phyloP scores from a whole-genome alignment of 139 green algal species.

The Ettlia oleoabundans region DNA sequence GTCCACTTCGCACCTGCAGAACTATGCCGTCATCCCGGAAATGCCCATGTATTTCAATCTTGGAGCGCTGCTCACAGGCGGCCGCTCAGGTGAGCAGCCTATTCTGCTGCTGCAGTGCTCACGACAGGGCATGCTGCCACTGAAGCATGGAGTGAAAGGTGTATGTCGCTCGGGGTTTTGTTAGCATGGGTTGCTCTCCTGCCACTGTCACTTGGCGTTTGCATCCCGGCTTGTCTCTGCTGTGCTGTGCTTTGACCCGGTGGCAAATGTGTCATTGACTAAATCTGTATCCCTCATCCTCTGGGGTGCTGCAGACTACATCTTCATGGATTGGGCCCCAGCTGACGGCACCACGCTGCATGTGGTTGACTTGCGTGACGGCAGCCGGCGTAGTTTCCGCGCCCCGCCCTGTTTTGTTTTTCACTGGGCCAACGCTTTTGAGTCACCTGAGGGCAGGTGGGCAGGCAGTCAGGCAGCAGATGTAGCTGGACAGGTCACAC shows the following conservation, averaged over 20 bases:
- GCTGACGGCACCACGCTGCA: slow-evolving; percentile 65
- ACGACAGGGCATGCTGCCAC: not conserved
- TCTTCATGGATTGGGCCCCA: slow-evolving; percentile 83
- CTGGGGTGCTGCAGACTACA: slow-evolving; percentile 53
- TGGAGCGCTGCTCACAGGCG: not conserved
- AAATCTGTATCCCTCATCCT: no score
- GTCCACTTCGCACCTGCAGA: slow-evolving; percentile 1
- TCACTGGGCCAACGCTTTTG: slow-evolving; percentile 76
- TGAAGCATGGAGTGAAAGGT: not conserved
- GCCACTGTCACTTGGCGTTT: no score
- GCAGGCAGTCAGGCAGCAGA: no score
- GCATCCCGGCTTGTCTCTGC: no score
- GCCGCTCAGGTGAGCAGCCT: not conserved
- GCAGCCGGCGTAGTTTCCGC: slow-evolving; percentile 41
- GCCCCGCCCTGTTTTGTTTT: slow-evolving; percentile 76
- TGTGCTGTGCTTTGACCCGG: no score
- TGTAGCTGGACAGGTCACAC: no score
- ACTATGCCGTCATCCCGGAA: slow-evolving; percentile 65
- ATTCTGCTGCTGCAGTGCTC: not conserved
- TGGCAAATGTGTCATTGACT: no score
- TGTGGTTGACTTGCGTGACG: slow-evolving; percentile 63
- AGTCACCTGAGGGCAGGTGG: slow-evolving; percentile 43
- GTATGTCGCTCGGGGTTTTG: no score
- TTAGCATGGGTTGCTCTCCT: no score
- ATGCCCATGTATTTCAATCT: slow-evolving; percentile 77